A percentile compares a stretch with the other conserved stretches of the same genome.
These are phyloP conservation scores for Ustilago esculenta DNA, from an alignment of 1,284 basidiomycete species.

Conservation along the genomic window DNA sequence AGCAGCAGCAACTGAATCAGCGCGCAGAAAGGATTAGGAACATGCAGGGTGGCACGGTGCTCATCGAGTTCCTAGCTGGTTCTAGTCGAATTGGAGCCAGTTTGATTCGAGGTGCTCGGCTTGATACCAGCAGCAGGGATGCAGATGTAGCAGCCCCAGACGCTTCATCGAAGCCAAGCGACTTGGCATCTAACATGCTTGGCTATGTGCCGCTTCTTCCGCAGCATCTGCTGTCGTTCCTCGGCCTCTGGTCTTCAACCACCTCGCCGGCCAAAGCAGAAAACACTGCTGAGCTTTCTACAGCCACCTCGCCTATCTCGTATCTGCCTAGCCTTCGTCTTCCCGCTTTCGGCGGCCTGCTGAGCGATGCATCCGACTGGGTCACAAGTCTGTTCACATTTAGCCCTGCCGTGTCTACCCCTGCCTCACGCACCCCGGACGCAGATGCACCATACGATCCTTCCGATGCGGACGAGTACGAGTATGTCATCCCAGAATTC, in stretches of 20 bases:
- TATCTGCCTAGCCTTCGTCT: slow-evolving; percentile 12
- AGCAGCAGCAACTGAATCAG: slow-evolving; percentile 13
- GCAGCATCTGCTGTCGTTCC: slow-evolving; percentile 42
- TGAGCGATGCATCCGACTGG: slow-evolving; percentile 16
- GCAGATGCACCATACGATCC: neutral
- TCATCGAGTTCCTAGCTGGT: slow-evolving; percentile 56
- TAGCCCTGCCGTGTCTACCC: neutral
- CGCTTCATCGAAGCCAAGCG: neutral
- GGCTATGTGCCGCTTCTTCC: slow-evolving; percentile 50
- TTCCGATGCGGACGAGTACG: slow-evolving; percentile 47
- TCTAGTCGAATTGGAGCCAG: slow-evolving; percentile 46
- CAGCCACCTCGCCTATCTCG: slow-evolving; percentile 1
- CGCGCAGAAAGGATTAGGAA: slow-evolving; percentile 14
- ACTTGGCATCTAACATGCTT: slow-evolving; percentile 4
- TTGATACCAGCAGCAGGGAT: neutral
- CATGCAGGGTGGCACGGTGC: slow-evolving; percentile 56
- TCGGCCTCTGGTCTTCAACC: slow-evolving; percentile 17
- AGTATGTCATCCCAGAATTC: slow-evolving; percentile 52
- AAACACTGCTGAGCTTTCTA: neutral
- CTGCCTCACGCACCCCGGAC: neutral
- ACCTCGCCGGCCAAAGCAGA: neutral
- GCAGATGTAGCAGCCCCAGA: neutral
- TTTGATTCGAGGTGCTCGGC: slow-evolving; percentile 32
- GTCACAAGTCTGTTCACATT: slow-evolving; percentile 22
- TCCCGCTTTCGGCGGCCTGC: slow-evolving; percentile 1